Percentiles rank a stretch among this genome's conserved stretches.
Conservation (phyloP, 495 filamentous ascomycete genomes). For the Penicillium paradoxum region DNA sequence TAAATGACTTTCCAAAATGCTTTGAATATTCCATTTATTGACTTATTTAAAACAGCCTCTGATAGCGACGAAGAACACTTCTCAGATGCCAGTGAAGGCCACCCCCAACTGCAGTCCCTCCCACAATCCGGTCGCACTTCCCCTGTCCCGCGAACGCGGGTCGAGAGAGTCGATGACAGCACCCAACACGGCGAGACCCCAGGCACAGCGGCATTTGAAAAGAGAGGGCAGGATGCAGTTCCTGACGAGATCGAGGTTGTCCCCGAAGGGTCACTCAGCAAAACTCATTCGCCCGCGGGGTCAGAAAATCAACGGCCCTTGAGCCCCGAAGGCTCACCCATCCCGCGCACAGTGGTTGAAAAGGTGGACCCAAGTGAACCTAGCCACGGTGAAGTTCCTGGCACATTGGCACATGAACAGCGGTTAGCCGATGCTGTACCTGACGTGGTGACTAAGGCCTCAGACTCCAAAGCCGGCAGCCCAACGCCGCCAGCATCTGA, state of each 20-base stretch:
- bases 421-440: slow-evolving; percentile 80
- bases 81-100: slow-evolving; percentile 78
- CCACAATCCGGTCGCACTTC: slow-evolving; percentile 41
- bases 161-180: slow-evolving; percentile 55
- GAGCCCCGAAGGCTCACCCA: slow-evolving; percentile 54
- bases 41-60: slow-evolving; percentile 36
- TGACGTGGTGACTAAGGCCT: slow-evolving; percentile 53
- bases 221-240: slow-evolving; percentile 55
- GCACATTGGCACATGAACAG: slow-evolving; percentile 69
- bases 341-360: slow-evolving; percentile 81
- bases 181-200: slow-evolving; percentile 59
- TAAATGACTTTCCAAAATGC: slow-evolving; percentile 29
- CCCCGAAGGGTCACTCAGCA: slow-evolving; percentile 49
- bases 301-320: slow-evolving; percentile 30
- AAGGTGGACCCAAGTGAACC: slow-evolving; percentile 61
- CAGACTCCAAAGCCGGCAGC: slow-evolving; percentile 20
- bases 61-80: slow-evolving; percentile 82
- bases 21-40: slow-evolving; percentile 4
- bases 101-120: slow-evolving; percentile 31
- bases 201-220: slow-evolving; percentile 55
- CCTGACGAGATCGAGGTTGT: slow-evolving; percentile 62
- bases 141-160: slow-evolving; percentile 57
- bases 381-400: slow-evolving; percentile 83
- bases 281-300: slow-evolving; percentile 39
- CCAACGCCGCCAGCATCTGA: slow-evolving; percentile 17